These are phyloP conservation scores for Lithohypha guttulata DNA, from an alignment of 2,329 filamentous ascomycete species.

Conservation along the genomic window DNA sequence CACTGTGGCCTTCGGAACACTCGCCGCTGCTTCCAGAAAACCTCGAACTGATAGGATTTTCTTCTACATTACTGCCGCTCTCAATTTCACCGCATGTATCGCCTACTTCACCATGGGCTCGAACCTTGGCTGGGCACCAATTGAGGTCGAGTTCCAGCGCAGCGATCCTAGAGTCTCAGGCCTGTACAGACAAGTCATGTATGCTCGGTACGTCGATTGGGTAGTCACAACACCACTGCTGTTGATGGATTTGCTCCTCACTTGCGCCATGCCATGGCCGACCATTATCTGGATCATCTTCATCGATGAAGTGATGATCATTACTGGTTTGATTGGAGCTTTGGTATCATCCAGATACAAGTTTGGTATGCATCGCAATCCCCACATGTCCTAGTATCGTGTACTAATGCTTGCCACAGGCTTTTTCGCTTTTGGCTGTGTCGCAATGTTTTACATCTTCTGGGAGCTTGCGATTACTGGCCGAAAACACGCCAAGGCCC, in stretches of 20 bases:
- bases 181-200: constrained; percentile 51
- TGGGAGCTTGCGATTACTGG: constrained; percentile 47
- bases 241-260: constrained; percentile 52
- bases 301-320: constrained; percentile 54
- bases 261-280: constrained; percentile 54
- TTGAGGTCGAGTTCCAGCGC: constrained; percentile 48
- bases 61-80: constrained; percentile 14
- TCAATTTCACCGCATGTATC: constrained; percentile 32
- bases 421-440: constrained; percentile 48
- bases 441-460: constrained; percentile 41
- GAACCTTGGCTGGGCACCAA: constrained; percentile 51
- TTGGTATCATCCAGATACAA: constrained; percentile 53
- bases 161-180: constrained; percentile 36
- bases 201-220: constrained; percentile 56
- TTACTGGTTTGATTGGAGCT: constrained; percentile 54
- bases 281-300: constrained; percentile 52
- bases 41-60: constrained; percentile 12
- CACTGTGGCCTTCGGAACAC: constrained; percentile 4
- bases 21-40: constrained; percentile 10
- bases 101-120: constrained; percentile 58
- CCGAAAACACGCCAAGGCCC: constrained; percentile 44
- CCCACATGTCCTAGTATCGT: no score
- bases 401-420: constrained; percentile 19
- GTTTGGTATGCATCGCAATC: constrained; percentile 21
- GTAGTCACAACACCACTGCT: constrained; percentile 52